Evolutionary conservation across 2,329 filamentous ascomycete genomes (phyloP).

Genomic region (Fusarium sp.): DNA sequence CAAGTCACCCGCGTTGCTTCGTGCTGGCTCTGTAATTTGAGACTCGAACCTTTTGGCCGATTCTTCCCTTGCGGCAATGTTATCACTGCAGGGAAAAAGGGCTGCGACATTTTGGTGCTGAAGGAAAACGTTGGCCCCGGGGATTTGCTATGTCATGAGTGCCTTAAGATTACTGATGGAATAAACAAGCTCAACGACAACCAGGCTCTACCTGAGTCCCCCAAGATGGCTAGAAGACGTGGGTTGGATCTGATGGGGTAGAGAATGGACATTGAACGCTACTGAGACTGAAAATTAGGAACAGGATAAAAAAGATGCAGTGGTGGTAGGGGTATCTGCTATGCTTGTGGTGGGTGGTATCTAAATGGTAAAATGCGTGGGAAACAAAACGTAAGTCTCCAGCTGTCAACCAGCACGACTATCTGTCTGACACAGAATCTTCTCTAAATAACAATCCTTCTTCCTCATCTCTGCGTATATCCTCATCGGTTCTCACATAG

Average conservation of each 20-base stretch:
- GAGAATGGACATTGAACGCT: background rate
- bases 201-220: background rate
- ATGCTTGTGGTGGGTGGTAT: background rate
- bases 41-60: slow-evolving; percentile 8
- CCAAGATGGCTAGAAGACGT: background rate
- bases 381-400: background rate
- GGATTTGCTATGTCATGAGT: slow-evolving; percentile 3
- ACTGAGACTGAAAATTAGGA: background rate
- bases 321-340: background rate
- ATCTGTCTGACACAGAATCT: background rate
- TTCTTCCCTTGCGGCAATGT: background rate
- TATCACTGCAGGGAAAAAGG: background rate
- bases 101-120: background rate
- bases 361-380: background rate
- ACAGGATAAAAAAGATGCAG: background rate
- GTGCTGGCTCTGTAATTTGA: slow-evolving; percentile 8
- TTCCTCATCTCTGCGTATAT: slow-evolving; percentile 4
- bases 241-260: background rate
- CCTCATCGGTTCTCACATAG: background rate
- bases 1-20: background rate
- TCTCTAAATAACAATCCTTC: background rate
- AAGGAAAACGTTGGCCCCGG: background rate
- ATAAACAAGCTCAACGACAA: slow-evolving; percentile 4
- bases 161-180: background rate
- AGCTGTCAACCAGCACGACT: background rate